Conservation (phyloP, 768 basidiomycete genomes). For the Termitomyces sp. region DNA sequence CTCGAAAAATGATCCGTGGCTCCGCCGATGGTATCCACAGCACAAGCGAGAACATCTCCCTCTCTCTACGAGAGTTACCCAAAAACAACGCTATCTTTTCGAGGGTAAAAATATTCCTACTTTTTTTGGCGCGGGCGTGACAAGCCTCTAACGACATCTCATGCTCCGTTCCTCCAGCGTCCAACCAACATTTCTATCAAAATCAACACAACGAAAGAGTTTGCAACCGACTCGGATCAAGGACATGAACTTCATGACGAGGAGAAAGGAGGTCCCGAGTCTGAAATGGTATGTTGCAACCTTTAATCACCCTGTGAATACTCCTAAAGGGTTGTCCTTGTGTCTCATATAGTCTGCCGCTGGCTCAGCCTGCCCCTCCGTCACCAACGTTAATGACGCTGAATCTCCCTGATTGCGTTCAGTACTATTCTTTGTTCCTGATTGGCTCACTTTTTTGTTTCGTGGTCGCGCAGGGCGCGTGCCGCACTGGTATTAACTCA, state of each 20-base stretch:
- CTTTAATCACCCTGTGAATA: not conserved
- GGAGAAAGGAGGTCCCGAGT: constrained; percentile 16
- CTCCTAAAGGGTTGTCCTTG: not conserved
- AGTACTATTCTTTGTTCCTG: not conserved
- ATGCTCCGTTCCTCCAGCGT: constrained; percentile 21
- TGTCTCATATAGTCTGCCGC: not conserved
- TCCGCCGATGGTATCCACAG: constrained; percentile 34
- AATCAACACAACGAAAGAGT: constrained; percentile 52
- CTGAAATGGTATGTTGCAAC: constrained; percentile 9
- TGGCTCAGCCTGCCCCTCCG: constrained; percentile 11
- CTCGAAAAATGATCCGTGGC: constrained; percentile 43
- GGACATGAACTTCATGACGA: constrained; percentile 19
- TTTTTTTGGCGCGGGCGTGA: not conserved
- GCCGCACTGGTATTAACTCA: not conserved
- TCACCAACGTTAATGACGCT: not conserved
- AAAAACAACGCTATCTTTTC: constrained; percentile 28
- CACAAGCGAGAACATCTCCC: constrained; percentile 36
- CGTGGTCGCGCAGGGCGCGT: not conserved
- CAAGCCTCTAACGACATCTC: not conserved
- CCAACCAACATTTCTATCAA: constrained; percentile 50
- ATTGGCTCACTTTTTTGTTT: not conserved
- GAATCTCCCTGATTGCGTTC: not conserved
- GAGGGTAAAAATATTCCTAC: constrained; percentile 20
- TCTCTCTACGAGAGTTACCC: constrained; percentile 36
- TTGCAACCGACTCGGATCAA: constrained; percentile 36